These are phyloP conservation scores for Arbutus unedo DNA, from an alignment of 148 eudicot species.

Conservation along the genomic window DNA sequence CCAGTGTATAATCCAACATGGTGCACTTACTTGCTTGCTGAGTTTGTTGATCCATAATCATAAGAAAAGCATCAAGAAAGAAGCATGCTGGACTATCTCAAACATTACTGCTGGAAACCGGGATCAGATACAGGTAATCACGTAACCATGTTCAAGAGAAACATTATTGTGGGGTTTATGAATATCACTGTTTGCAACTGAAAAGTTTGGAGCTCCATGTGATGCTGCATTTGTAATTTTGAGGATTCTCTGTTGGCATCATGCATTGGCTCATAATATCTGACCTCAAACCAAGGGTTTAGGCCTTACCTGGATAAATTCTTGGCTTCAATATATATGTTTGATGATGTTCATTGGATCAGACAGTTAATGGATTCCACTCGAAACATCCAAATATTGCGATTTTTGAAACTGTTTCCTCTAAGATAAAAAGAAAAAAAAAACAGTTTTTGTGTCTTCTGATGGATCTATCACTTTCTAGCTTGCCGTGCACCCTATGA, in stretches of 20 bases:
- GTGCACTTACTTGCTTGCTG: conserved; percentile 57
- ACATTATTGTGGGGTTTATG: too few species aligned
- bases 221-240: neutral
- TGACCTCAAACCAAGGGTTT: neutral
- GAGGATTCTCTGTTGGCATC: neutral
- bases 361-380: neutral
- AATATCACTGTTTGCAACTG: neutral
- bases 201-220: neutral
- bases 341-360: neutral
- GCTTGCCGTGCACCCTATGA: neutral
- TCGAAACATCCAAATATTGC: too few species aligned
- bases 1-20: conserved; percentile 63
- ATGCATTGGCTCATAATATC: neutral
- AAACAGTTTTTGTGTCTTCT: conserved; percentile 4
- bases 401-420: neutral
- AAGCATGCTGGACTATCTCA: conserved; percentile 86
- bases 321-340: neutral
- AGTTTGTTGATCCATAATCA: conserved; percentile 60
- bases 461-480: neutral
- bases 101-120: conserved; percentile 80
- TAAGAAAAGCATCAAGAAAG: conserved; percentile 84
- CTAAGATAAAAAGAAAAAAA: neutral
- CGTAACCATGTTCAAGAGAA: neutral
- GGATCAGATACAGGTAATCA: conserved; percentile 68
- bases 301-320: neutral